Evolutionary conservation across 148 eudicot species (phyloP).

Genomic region (Rhododendron simsii): DNA sequence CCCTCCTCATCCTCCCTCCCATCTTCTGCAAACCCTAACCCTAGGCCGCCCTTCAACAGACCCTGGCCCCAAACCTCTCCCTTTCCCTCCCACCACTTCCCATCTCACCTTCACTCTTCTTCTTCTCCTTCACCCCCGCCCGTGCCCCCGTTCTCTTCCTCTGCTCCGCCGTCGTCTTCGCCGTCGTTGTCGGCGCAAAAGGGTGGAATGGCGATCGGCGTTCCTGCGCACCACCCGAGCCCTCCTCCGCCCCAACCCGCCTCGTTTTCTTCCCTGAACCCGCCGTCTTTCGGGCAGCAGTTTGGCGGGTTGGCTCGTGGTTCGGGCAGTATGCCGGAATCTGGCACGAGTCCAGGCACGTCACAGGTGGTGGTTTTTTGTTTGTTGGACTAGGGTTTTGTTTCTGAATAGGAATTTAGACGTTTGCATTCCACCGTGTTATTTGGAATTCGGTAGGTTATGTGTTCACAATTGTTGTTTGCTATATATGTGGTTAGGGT

Average conservation of each 20-base stretch:
- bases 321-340: constrained; percentile 25
- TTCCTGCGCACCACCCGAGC: constrained; percentile 50
- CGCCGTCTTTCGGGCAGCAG: constrained; percentile 39
- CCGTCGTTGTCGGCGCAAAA: constrained; percentile 21
- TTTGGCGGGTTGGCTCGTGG: constrained; percentile 28
- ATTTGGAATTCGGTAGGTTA: neutral
- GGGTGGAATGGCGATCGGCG: constrained; percentile 68
- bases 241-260: constrained; percentile 31
- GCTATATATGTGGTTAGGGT: neutral
- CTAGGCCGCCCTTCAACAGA: constrained; percentile 37
- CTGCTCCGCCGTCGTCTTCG: neutral
- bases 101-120: constrained; percentile 30
- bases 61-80: constrained; percentile 50
- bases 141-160: constrained; percentile 20
- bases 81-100: constrained; percentile 24
- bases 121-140: constrained; percentile 18
- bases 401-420: neutral
- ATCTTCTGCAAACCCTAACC: constrained; percentile 34
- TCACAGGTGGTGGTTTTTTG: constrained; percentile 20
- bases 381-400: neutral
- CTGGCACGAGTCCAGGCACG: constrained; percentile 17
- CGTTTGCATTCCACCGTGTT: neutral
- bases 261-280: constrained; percentile 29
- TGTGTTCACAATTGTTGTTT: neutral
- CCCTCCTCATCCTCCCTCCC: constrained; percentile 21